phyloP scores from a whole-genome alignment of 768 basidiomycete species.

The Cystofilobasidium bisporidii region DNA sequence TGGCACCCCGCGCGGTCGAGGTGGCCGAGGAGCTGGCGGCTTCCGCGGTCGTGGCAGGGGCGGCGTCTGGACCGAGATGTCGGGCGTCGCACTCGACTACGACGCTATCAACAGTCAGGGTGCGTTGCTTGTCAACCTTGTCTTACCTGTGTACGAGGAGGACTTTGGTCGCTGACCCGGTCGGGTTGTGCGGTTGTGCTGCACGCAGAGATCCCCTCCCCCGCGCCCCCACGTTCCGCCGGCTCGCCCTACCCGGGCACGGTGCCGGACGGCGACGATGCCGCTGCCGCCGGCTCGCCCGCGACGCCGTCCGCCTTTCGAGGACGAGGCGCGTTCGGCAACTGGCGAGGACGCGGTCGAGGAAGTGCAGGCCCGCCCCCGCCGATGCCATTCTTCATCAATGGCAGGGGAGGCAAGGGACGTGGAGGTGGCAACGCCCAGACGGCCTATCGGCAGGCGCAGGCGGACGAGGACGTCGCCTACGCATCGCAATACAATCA shows the following conservation, averaged over 20 bases:
- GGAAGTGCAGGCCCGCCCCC: neutral
- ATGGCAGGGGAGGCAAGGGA: conserved; percentile 6
- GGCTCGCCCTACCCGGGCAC: neutral
- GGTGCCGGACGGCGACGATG: neutral
- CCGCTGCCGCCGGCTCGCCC: neutral
- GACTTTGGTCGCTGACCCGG: neutral
- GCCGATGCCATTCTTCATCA: conserved; percentile 27
- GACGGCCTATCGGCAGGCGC: conserved; percentile 4
- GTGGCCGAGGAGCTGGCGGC: conserved; percentile 8
- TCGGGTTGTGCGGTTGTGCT: no score
- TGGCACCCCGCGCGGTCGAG: conserved; percentile 3
- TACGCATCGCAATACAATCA: conserved; percentile 3
- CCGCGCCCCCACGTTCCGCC: neutral
- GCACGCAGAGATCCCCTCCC: neutral
- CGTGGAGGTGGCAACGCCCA: neutral
- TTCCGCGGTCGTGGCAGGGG: conserved; percentile 25
- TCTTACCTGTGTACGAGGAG: neutral
- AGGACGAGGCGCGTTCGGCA: neutral
- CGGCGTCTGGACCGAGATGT: conserved; percentile 3
- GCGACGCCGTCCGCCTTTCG: neutral
- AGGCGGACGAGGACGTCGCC: conserved; percentile 21
- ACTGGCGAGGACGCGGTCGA: conserved; percentile 13
- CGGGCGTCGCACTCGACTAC: conserved; percentile 15
- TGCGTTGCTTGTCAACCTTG: neutral
- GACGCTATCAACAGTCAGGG: neutral